Evolutionary conservation across 2,329 filamentous ascomycete genomes (phyloP), one percentile per base, ranked within the genome.

Genomic region (Neocatenulostroma microsporum): DNA sequence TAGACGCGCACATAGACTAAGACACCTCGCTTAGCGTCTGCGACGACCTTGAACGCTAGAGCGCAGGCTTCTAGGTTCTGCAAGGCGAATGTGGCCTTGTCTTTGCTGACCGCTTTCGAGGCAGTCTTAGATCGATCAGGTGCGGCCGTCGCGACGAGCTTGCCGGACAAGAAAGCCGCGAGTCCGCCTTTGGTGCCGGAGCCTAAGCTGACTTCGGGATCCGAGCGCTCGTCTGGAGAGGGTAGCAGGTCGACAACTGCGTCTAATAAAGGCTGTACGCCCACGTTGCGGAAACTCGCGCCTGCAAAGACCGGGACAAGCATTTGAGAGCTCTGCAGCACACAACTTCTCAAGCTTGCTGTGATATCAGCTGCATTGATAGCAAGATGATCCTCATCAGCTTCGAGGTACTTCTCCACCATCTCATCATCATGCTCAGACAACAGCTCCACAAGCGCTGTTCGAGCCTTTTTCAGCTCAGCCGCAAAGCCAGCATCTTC

Each of bases 1-100:
- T 96, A 96, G 6, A 95, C 85, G 26, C 91, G 79, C 8, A 96
- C 81, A 55, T 93, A 96, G 44, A 93, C 87, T 41, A 96, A 72
- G 36, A 93, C 81, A 13, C 91, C 91, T 39, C 87, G 80, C 46
- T 82, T 82, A 6, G 83, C 69, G 53, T 96, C 89, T 47, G 89
- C 82, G 46, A 91, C 86, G 5, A 96, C 91, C 62, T 98, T 98
- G 73, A 96, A 98, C 6, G 80, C 80, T 17, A 84, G 61, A 2
- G 78, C 79, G 49, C 80, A 84, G 21, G 73, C 73, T 47, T 77
- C 69, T 1, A 96, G 75, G 12, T 82, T 84, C 18, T 69, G 62
- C n/a, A 73, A 59, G 18, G 62, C 57, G 14, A 53, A 44, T 8
- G 55, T 7, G 25, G 44, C 49, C 36, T 56, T 66, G 55, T 61